Base-by-base conservation (phyloP, 1,139 yeast genomes). In the Suzukiozyma palmioleophila region DNA sequence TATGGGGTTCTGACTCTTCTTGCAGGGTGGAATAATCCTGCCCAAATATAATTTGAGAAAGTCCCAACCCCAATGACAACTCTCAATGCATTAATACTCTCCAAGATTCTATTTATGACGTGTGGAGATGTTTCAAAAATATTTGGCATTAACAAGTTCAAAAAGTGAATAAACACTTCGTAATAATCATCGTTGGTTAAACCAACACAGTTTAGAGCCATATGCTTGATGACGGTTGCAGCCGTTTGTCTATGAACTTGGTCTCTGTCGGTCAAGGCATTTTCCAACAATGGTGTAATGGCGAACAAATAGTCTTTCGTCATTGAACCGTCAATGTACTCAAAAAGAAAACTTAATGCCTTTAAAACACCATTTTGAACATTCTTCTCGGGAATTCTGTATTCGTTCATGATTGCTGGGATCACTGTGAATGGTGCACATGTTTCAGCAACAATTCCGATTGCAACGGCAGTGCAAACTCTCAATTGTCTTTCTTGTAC, bases 361-460 rank as follows among this genome's bases (percentile, higher is more conserved):
- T 94, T 94, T 48, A 94, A 66, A 4, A 92, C 89, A 67, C 98
- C 98, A 57, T 92, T 92, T 56, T 92, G 97, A 6, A 92, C 97
- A 54, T 90, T 90, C 42, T 83, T 79, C 48, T 92, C 97, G 0
- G 96, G 97, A 3, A 86, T 85, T 39, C 95, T 73, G 56, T 92
- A 94, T 57, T 92, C 98, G 58, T 92, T 90, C 96, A 94, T 87
- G 34, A 94, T 67, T 0, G 96, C 96, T 0, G 99, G 98, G n/a
- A 94, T 62, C 0, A 92, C 96, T 0, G 97, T 87, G 59, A 87
- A 92, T 0, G 98, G 97, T 0, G 87, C 79, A 63, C 98, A 92
- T 0, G 85, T 81, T 42, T 90, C 95, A 0, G 98, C 97, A 11
- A 94, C 96, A 52, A 94, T 90, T 28, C 96, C 98, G 50, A 94